Percentiles rank a stretch among this genome's conserved stretches.
These are phyloP conservation scores for Saccharum hybrid DNA, from an alignment of 202 grass and related monocot genomes.

Conservation along the genomic window DNA sequence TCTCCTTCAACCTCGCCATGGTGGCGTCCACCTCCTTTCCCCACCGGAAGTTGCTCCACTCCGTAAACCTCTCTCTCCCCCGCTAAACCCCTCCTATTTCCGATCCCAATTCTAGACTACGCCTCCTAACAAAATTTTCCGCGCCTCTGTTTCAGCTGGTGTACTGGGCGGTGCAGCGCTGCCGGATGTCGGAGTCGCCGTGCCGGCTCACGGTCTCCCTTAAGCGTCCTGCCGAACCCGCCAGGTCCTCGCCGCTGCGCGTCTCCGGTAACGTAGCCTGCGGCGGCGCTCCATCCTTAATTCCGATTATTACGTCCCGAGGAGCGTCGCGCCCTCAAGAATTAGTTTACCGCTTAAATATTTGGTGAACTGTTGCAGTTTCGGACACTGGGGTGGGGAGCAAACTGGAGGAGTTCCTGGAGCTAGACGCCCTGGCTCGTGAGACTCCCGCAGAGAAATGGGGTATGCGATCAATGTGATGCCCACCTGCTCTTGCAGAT, in stretches of 20 bases:
- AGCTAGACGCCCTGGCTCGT: conserved; percentile 34
- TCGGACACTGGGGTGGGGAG: conserved; percentile 77
- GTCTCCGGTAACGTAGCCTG: conserved; percentile 52
- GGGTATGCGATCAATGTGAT: conserved; percentile 45
- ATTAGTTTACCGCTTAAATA: neutral
- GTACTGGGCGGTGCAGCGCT: conserved; percentile 64
- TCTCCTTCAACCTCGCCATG: conserved; percentile 11
- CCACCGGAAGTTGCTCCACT: conserved; percentile 48
- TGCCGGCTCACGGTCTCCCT: conserved; percentile 69
- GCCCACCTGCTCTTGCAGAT: neutral
- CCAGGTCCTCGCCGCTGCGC: conserved; percentile 36
- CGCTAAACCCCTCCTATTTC: neutral
- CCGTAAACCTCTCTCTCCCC: conserved; percentile 12
- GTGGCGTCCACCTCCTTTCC: conserved; percentile 33
- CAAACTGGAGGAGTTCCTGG: conserved; percentile 73
- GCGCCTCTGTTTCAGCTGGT: conserved; percentile 54
- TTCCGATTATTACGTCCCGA: neutral
- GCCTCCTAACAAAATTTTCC: conserved; percentile 2
- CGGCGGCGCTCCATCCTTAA: neutral
- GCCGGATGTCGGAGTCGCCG: conserved; percentile 64
- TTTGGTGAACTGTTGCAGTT: conserved; percentile 50
- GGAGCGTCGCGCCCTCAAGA: no score
- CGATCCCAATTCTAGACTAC: neutral
- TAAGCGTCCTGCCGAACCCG: conserved; percentile 34
- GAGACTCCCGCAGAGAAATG: conserved; percentile 52